A percentile compares a stretch with the other conserved stretches of the same genome.
phyloP scores from a whole-genome alignment of 164 flowering plant species.

The Tinospora cordifolia region DNA sequence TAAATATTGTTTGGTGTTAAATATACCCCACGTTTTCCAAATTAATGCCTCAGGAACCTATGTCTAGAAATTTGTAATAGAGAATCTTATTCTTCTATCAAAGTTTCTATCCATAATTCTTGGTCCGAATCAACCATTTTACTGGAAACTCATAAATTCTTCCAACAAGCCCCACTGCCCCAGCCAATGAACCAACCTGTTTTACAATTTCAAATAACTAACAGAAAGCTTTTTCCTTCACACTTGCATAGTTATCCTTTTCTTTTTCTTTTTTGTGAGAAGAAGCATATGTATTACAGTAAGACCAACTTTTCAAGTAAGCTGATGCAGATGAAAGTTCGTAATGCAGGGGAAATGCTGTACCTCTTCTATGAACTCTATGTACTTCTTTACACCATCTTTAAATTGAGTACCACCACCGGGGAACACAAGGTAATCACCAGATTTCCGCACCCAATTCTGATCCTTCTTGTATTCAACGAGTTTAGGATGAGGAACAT shows the following conservation, averaged over 20 bases:
- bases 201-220: not conserved
- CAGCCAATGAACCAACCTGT: not conserved
- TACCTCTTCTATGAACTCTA: conserved; percentile 65
- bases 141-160: no score
- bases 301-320: not conserved
- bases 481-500: conserved; percentile 94
- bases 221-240: not conserved
- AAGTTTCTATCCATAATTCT: no score
- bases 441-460: conserved; percentile 68
- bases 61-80: no score
- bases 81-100: no score
- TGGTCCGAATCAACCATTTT: no score
- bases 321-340: not conserved
- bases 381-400: conserved; percentile 58
- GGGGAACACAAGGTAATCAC: conserved; percentile 71
- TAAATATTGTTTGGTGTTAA: no score
- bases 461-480: conserved; percentile 93
- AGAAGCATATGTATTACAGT: not conserved
- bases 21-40: no score
- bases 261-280: not conserved
- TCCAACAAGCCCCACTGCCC: no score
- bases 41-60: no score
- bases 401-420: conserved; percentile 98
- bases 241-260: not conserved
- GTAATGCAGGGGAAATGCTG: not conserved